Percentiles rank a stretch among this genome's conserved stretches.
phyloP scores from a whole-genome alignment of 2,329 filamentous ascomycete genomes.

The Ophiostoma tasmaniense region DNA sequence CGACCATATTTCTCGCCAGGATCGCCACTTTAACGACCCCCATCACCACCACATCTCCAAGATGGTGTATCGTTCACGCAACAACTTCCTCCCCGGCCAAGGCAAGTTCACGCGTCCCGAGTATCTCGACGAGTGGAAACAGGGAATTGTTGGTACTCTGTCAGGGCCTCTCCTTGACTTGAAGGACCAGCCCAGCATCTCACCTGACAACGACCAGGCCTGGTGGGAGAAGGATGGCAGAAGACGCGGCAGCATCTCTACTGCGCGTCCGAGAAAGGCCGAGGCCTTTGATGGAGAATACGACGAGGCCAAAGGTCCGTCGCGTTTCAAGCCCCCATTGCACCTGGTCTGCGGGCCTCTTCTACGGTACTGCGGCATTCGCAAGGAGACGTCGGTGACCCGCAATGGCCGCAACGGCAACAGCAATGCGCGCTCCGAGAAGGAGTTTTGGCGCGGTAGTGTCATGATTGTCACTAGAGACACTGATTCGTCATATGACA shows the following conservation, averaged over 20 bases:
- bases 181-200: slow-evolving; percentile 32
- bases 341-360: slow-evolving; percentile 87
- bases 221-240: slow-evolving; percentile 66
- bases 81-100: slow-evolving; percentile 39
- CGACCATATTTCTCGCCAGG: slow-evolving; percentile 21
- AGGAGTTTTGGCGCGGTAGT: slow-evolving; percentile 84
- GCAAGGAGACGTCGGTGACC: slow-evolving; percentile 46
- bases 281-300: slow-evolving; percentile 61
- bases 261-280: slow-evolving; percentile 44
- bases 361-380: slow-evolving; percentile 79
- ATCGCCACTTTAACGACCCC: slow-evolving; percentile 17
- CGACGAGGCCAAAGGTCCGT: slow-evolving; percentile 54
- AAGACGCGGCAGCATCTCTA: slow-evolving; percentile 39
- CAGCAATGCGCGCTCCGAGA: slow-evolving; percentile 34
- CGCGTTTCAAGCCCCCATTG: slow-evolving; percentile 72
- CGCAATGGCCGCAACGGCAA: slow-evolving; percentile 31
- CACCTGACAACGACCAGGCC: slow-evolving; percentile 44
- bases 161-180: slow-evolving; percentile 53
- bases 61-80: slow-evolving; percentile 35
- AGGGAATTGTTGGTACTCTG: slow-evolving; percentile 54
- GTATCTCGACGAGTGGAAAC: slow-evolving; percentile 66
- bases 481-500: slow-evolving; percentile 70
- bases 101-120: slow-evolving; percentile 50
- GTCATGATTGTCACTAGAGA: slow-evolving; percentile 94
- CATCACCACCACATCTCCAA: slow-evolving; percentile 34